phyloP scores from a whole-genome alignment of 768 basidiomycete genomes.

The Pholiota microspora region DNA sequence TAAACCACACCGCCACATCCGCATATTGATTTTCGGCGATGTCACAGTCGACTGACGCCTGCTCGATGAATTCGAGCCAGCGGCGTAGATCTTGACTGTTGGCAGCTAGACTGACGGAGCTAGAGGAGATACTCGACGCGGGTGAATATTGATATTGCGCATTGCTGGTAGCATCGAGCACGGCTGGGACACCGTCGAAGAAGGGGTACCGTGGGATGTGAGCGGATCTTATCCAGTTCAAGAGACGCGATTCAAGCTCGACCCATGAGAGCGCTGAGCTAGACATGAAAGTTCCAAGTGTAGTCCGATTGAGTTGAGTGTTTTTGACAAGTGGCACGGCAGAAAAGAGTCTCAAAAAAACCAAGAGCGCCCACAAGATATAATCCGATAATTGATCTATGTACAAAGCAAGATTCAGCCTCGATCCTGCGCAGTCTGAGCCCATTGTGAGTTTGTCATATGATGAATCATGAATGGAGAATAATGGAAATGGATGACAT shows the following conservation, averaged over 20 bases:
- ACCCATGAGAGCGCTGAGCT: constrained; percentile 5
- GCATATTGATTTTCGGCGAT: constrained; percentile 20
- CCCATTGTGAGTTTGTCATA: not conserved
- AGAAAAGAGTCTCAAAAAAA: not conserved
- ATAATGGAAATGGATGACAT: not conserved
- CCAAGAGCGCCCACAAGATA: not conserved
- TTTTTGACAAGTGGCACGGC: not conserved
- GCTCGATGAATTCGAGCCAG: constrained; percentile 23
- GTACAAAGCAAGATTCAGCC: not conserved
- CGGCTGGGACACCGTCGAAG: constrained; percentile 16
- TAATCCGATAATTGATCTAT: not conserved
- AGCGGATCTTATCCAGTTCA: constrained; percentile 19
- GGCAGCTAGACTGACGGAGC: not conserved
- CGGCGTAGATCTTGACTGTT: constrained; percentile 17
- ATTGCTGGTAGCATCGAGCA: not conserved
- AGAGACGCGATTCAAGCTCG: constrained; percentile 20
- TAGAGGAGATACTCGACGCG: not conserved
- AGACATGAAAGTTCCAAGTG: too few species aligned
- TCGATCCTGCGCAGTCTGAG: not conserved
- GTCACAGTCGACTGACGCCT: constrained; percentile 18
- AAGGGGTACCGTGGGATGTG: constrained; percentile 25
- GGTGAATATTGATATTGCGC: not conserved
- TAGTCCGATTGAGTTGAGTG: too few species aligned
- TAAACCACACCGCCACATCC: constrained; percentile 24
- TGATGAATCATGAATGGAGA: not conserved